These are phyloP conservation scores for Acrodontium crateriforme DNA, from an alignment of 2,329 filamentous ascomycete genomes.

Conservation along the genomic window DNA sequence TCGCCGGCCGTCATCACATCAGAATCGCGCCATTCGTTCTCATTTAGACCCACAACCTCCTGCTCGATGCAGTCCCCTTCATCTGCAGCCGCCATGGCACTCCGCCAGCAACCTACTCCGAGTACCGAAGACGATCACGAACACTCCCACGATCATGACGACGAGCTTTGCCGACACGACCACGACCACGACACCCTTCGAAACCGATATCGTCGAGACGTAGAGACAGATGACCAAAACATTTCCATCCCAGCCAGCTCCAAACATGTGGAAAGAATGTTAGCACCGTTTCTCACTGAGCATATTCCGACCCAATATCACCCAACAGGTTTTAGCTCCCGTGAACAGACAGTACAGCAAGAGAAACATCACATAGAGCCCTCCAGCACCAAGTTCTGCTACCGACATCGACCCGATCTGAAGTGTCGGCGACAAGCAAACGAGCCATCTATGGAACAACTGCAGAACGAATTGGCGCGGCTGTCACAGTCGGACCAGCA, in stretches of 20 bases:
- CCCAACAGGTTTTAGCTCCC: slow-evolving; percentile 19
- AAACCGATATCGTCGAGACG: slow-evolving; percentile 12
- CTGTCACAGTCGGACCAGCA: slow-evolving; percentile 79
- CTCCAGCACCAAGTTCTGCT: slow-evolving; percentile 83
- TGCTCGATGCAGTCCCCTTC: background rate
- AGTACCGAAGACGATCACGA: slow-evolving; percentile 4
- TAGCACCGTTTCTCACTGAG: slow-evolving; percentile 77
- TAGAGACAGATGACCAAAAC: slow-evolving; percentile 8
- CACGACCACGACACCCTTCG: slow-evolving; percentile 21
- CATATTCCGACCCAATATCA: slow-evolving; percentile 86
- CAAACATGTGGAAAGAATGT: slow-evolving; percentile 58
- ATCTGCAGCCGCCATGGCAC: background rate
- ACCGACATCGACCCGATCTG: slow-evolving; percentile 83
- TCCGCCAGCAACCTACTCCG: slow-evolving; percentile 6
- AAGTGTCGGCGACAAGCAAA: slow-evolving; percentile 89
- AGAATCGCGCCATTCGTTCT: slow-evolving; percentile 6
- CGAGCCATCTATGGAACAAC: slow-evolving; percentile 88
- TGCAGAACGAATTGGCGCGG: slow-evolving; percentile 75
- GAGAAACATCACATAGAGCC: slow-evolving; percentile 24
- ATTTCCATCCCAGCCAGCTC: slow-evolving; percentile 31
- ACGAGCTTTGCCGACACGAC: slow-evolving; percentile 18
- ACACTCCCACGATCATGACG: background rate
- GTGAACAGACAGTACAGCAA: slow-evolving; percentile 16
- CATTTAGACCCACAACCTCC: slow-evolving; percentile 1
- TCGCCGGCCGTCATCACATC: too few relatives aligned